Evolutionary conservation across 2,329 filamentous ascomycete genomes (phyloP), one percentile per base, ranked within the genome.

Genomic region (Mollisiaceae sp.): DNA sequence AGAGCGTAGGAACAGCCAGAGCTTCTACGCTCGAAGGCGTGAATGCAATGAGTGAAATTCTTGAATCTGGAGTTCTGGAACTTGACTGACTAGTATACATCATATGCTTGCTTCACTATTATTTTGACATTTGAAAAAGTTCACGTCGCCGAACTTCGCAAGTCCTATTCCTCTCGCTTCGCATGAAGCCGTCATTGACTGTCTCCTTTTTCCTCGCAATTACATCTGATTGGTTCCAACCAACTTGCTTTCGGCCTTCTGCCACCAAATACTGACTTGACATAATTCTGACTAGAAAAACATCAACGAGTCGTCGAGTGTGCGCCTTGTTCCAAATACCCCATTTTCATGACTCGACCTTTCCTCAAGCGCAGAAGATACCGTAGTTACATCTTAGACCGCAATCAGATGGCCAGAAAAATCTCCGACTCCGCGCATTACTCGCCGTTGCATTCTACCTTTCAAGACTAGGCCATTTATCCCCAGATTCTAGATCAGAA

Each of bases 181-280:
- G 20, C 27, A 57, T 57, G 55, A 24, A 57, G 55, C 55, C 55
- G 55, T 57, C 55, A 57, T 57, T 20, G 55, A 57, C 18, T 38
- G 14, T 35, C 27, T 5, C 35, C 50, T 35, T 54, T 54, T 18
- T 1, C 32, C 50, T 54, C 22, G 50, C 22, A 32, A 35, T 18
- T 12, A 12, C 24, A 8, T 35, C 27, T 54, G 24, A 54, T 54
- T 54, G 8, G 50, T 18, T 14, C 27, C 22, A 54, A 5, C 24
- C 22, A 54, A 35, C 14, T 32, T 14, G 4, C 47, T 4, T 32
- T 52, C 22, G 20, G 8, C 15, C 8, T 52, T 4, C 47, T 52
- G 12, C 38, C 11, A 5, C 38, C 27, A 32, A 32, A 32, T 32
- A 32, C 6, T 3, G 27, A 6, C 27, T 6, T 3, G 27, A 12